These are phyloP conservation scores for Esteya vermicola DNA, from an alignment of 2,329 filamentous ascomycete species.

Conservation along the genomic window DNA sequence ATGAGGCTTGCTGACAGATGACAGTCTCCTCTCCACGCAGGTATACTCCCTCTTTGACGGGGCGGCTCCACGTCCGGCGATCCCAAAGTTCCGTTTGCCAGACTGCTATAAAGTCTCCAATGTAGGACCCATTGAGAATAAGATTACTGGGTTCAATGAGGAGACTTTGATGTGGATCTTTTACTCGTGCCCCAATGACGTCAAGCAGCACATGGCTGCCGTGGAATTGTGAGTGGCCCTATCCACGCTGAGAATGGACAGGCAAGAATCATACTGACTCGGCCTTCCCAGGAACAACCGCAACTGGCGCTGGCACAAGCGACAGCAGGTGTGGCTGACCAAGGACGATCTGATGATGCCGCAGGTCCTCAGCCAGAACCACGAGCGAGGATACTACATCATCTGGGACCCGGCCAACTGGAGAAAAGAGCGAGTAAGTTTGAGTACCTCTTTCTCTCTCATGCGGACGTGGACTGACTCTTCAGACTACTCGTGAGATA, in stretches of 20 bases:
- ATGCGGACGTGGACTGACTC: neutral
- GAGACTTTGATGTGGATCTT: conserved; percentile 59
- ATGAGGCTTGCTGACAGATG: neutral
- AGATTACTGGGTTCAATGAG: conserved; percentile 53
- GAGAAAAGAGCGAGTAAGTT: conserved; percentile 47
- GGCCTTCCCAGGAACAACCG: conserved; percentile 35
- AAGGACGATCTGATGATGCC: conserved; percentile 54
- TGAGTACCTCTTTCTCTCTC: neutral
- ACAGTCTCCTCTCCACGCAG: conserved; percentile 41
- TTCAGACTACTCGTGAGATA: conserved; percentile 29
- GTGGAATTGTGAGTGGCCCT: conserved; percentile 39
- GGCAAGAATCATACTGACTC: neutral
- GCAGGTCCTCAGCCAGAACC: conserved; percentile 39
- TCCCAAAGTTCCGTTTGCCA: conserved; percentile 43
- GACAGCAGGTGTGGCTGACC: conserved; percentile 50
- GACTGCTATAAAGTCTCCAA: conserved; percentile 56
- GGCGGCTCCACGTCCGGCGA: conserved; percentile 39
- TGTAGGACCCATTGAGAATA: conserved; percentile 49
- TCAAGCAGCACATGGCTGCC: conserved; percentile 49
- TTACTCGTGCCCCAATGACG: conserved; percentile 49
- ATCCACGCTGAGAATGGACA: neutral
- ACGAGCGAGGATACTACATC: conserved; percentile 53
- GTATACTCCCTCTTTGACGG: conserved; percentile 49
- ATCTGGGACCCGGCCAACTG: conserved; percentile 50
- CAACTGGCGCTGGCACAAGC: conserved; percentile 58